Evolutionary conservation across 2,329 filamentous ascomycete genomes (phyloP).

Genomic region (Aspergillus sojae): DNA sequence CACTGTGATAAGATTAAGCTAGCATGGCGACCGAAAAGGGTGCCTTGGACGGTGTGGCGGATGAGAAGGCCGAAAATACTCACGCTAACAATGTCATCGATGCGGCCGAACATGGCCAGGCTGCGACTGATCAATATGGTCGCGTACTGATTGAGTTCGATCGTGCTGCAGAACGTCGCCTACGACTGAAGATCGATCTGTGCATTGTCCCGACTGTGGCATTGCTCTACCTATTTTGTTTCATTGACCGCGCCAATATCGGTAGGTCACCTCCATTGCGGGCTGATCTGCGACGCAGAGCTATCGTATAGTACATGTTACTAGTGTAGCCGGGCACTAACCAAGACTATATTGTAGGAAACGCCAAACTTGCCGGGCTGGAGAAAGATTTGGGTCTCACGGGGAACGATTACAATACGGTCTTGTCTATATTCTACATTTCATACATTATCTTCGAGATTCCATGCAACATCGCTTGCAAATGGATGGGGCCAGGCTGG

Average conservation of each 20-base stretch:
- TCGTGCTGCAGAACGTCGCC: constrained; percentile 57
- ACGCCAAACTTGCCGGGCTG: constrained; percentile 67
- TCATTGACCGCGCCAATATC: constrained; percentile 73
- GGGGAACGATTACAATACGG: constrained; percentile 69
- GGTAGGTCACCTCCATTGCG: constrained; percentile 44
- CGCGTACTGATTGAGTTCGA: constrained; percentile 57
- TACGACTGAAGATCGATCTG: constrained; percentile 67
- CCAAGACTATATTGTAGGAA: constrained; percentile 45
- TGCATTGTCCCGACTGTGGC: constrained; percentile 67
- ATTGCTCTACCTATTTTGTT: constrained; percentile 70
- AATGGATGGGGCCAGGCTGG: constrained; percentile 72
- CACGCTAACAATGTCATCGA: constrained; percentile 16
- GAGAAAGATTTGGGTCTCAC: constrained; percentile 62
- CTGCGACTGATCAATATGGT: constrained; percentile 56
- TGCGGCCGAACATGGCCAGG: constrained; percentile 48
- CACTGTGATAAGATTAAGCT: neutral
- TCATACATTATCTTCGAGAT: constrained; percentile 74
- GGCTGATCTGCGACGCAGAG: neutral
- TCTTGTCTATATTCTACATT: constrained; percentile 71
- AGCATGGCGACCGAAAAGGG: constrained; percentile 9
- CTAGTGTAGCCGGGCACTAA: neutral
- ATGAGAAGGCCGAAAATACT: constrained; percentile 24
- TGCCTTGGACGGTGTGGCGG: constrained; percentile 8
- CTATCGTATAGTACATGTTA: neutral
- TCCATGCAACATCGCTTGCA: constrained; percentile 68